phyloP scores from a whole-genome alignment of 345 rosid species.

The Ceriops decandra region DNA sequence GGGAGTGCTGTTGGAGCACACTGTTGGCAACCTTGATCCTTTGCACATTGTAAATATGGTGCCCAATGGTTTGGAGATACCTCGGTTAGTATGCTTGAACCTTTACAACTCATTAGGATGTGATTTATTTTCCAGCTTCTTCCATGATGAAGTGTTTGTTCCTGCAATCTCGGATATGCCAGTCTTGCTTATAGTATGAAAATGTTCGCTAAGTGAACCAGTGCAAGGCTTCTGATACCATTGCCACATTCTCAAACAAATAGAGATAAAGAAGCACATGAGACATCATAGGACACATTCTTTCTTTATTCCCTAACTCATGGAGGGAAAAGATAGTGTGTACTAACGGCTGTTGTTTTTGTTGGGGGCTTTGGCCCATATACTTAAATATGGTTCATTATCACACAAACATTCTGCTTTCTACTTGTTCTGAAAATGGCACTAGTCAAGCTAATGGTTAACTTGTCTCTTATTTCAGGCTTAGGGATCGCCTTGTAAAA shows the following conservation, averaged over 20 bases:
- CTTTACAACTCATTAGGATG: neutral
- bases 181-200: neutral
- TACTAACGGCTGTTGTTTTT: too few species aligned
- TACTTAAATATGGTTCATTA: too few species aligned
- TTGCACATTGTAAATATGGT: constrained; percentile 93
- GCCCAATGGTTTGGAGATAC: constrained; percentile 97
- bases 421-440: neutral
- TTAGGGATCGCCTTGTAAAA: constrained; percentile 89
- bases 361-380: too few species aligned
- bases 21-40: constrained; percentile 98
- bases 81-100: constrained; percentile 59
- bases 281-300: too few species aligned
- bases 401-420: too few species aligned
- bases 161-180: neutral
- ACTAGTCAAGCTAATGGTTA: neutral
- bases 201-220: too few species aligned
- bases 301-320: too few species aligned
- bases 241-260: too few species aligned
- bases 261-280: too few species aligned
- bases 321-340: too few species aligned
- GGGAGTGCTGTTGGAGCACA: constrained; percentile 92
- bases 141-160: neutral
- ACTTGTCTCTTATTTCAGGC: constrained; percentile 39
- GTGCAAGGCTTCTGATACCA: too few species aligned
- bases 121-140: neutral